These are phyloP conservation scores for Zygoascus meyerae DNA, from an alignment of 1,139 yeast genomes.

Conservation along the genomic window DNA sequence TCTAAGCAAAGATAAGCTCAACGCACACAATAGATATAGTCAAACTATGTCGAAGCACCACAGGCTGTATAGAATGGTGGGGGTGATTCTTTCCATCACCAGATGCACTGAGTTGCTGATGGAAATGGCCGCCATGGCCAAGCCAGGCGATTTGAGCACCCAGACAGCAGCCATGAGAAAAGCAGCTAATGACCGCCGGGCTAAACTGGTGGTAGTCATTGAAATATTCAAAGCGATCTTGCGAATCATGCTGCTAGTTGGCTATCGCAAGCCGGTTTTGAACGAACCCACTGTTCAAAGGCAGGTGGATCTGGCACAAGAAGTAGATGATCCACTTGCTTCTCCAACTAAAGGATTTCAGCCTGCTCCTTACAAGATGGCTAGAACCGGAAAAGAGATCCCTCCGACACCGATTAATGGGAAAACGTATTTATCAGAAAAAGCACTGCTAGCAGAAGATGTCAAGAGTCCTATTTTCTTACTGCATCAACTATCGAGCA, in stretches of 20 bases:
- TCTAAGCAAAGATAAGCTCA: constrained; percentile 19
- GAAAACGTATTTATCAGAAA: constrained; percentile 26
- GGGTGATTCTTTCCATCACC: constrained; percentile 32
- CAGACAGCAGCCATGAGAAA: constrained; percentile 15
- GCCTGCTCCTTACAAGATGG: constrained; percentile 18
- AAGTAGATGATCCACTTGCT: background rate
- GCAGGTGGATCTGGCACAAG: constrained; percentile 28
- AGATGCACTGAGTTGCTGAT: constrained; percentile 35
- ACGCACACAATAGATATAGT: constrained; percentile 34
- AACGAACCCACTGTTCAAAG: constrained; percentile 34
- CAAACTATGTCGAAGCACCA: constrained; percentile 24
- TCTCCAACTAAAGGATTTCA: background rate
- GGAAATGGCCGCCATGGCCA: constrained; percentile 34
- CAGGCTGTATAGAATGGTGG: constrained; percentile 28
- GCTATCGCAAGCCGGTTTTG: constrained; percentile 30
- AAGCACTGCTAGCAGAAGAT: constrained; percentile 33
- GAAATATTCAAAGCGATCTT: constrained; percentile 34
- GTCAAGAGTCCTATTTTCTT: constrained; percentile 32
- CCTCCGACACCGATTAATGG: constrained; percentile 26
- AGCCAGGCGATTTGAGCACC: constrained; percentile 18
- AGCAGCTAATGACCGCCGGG: constrained; percentile 17
- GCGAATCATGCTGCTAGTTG: constrained; percentile 30
- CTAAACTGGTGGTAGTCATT: constrained; percentile 31
- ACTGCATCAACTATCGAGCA: constrained; percentile 25
- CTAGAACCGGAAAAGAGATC: constrained; percentile 30